A percentile compares a stretch with the other conserved stretches of the same genome.
phyloP scores from a whole-genome alignment of 495 filamentous ascomycete species.

The Penicillium egyptiacum region DNA sequence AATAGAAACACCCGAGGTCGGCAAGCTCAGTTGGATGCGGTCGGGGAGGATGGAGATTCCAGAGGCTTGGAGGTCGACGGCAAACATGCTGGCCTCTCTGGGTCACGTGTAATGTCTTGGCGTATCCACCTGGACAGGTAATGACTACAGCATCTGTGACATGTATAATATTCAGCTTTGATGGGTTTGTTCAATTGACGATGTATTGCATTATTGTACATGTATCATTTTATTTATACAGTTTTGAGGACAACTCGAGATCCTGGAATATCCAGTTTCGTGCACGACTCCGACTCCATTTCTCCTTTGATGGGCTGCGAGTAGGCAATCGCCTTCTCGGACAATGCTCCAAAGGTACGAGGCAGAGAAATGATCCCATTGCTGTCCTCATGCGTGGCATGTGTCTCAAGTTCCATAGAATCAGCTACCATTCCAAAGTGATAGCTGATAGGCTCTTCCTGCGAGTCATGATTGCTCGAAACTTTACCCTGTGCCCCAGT shows the following conservation, averaged over 20 bases:
- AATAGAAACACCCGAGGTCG: constrained; percentile 22
- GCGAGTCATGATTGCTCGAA: not conserved
- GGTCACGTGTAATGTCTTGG: constrained; percentile 41
- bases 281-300: constrained; percentile 24
- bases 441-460: constrained; percentile 24
- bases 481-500: not conserved
- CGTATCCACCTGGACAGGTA: constrained; percentile 16
- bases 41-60: constrained; percentile 34
- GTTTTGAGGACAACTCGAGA: constrained; percentile 30
- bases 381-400: constrained; percentile 12
- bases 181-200: not conserved
- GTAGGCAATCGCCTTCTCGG: constrained; percentile 51
- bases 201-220: constrained; percentile 12
- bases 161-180: constrained; percentile 7
- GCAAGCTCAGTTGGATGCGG: constrained; percentile 28
- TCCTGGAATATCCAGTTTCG: constrained; percentile 46
- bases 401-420: constrained; percentile 19
- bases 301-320: constrained; percentile 28
- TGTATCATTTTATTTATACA: constrained; percentile 7
- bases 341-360: constrained; percentile 49
- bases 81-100: constrained; percentile 40
- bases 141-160: not conserved
- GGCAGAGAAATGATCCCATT: constrained; percentile 29
- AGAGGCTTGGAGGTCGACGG: constrained; percentile 42
- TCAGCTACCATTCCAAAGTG: constrained; percentile 37